phyloP scores from a whole-genome alignment of 2,329 filamentous ascomycete genomes.

The Amauroascus verrucosus region DNA sequence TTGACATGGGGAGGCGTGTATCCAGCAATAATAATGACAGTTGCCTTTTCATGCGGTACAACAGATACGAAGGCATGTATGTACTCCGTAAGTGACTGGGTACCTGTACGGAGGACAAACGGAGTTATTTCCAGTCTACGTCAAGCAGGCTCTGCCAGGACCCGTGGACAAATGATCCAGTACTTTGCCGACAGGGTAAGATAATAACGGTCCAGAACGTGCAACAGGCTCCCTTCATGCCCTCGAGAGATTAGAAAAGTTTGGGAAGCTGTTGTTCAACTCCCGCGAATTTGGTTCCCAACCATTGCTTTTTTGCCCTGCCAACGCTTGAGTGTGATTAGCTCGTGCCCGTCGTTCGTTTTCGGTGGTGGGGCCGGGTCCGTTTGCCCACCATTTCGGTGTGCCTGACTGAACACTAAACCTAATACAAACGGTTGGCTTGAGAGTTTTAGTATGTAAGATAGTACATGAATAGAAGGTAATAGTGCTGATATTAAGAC shows the following conservation, averaged over 20 bases:
- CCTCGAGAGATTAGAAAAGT: not conserved
- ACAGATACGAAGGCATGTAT: conserved; percentile 3
- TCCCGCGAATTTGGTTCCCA: conserved; percentile 12
- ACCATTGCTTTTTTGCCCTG: conserved; percentile 11
- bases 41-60: conserved; percentile 10
- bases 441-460: not conserved
- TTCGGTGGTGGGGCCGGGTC: conserved; percentile 11
- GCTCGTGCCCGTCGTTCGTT: conserved; percentile 11
- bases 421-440: not conserved
- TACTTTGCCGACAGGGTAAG: not conserved
- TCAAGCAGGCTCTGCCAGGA: conserved; percentile 6
- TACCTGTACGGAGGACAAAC: not conserved
- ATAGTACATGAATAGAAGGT: not conserved
- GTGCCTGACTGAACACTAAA: conserved; percentile 6
- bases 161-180: not conserved
- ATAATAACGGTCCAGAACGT: not conserved
- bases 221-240: not conserved
- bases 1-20: conserved; percentile 8
- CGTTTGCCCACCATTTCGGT: conserved; percentile 10
- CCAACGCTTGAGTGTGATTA: conserved; percentile 11
- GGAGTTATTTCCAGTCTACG: conserved; percentile 5
- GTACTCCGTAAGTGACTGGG: not conserved
- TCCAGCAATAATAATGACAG: conserved; percentile 10
- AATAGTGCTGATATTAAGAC: no score
- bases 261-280: conserved; percentile 6